These are phyloP conservation scores for Blastomyces silverae DNA, from an alignment of 2,329 filamentous ascomycete genomes.

Conservation along the genomic window DNA sequence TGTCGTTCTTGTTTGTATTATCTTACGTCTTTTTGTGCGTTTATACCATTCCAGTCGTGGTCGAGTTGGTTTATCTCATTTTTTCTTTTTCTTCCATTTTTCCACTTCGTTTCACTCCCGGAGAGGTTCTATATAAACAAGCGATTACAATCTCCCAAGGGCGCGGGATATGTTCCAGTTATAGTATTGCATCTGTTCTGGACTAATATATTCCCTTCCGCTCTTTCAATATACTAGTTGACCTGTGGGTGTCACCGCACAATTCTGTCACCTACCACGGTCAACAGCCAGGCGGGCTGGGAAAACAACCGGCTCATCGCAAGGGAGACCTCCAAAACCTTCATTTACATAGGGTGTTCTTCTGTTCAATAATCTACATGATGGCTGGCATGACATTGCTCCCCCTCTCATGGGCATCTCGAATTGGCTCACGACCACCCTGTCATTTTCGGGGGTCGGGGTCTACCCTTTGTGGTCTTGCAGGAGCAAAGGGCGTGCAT, in stretches of 20 bases:
- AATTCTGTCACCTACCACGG: neutral
- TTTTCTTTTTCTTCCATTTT: neutral
- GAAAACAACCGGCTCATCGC: neutral
- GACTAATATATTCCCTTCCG: neutral
- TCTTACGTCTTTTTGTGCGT: neutral
- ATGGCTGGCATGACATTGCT: neutral
- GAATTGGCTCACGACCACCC: neutral
- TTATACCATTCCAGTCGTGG: neutral
- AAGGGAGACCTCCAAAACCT: neutral
- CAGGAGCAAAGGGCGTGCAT: neutral
- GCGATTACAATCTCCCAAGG: neutral
- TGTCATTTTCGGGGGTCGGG: neutral
- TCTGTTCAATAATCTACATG: neutral
- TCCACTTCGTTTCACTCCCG: neutral
- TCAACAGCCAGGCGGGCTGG: neutral
- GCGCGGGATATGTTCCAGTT: neutral
- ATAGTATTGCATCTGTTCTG: neutral
- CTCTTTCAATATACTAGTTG: neutral
- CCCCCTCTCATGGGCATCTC: slow-evolving; percentile 3
- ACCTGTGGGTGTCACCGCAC: neutral
- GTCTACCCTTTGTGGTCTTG: neutral
- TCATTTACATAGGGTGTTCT: neutral
- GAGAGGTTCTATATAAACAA: neutral
- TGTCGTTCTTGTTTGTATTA: neutral
- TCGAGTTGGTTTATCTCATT: neutral